Evolutionary conservation across 2,329 filamentous ascomycete species (phyloP).

Genomic region (Erysiphe pulchra): DNA sequence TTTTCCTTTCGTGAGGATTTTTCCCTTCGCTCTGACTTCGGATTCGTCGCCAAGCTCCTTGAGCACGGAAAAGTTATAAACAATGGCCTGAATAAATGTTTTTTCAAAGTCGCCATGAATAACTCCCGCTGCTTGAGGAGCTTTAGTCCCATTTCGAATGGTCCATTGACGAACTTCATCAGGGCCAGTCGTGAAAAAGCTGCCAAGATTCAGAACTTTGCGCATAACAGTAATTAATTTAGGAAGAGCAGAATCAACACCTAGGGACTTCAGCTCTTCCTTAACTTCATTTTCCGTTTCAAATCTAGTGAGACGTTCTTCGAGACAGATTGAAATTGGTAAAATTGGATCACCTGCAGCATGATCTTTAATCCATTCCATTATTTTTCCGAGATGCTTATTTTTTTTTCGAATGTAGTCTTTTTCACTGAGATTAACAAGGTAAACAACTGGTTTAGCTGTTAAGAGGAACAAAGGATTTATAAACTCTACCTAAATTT

Average conservation of each 20-base stretch:
- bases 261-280: neutral
- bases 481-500: constrained; percentile 66
- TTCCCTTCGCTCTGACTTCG: constrained; percentile 76
- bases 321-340: constrained; percentile 75
- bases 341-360: constrained; percentile 73
- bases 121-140: constrained; percentile 89
- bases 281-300: constrained; percentile 10
- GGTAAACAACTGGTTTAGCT: constrained; percentile 88
- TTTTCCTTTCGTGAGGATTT: constrained; percentile 96
- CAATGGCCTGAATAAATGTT: constrained; percentile 91
- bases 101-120: constrained; percentile 98
- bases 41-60: constrained; percentile 76
- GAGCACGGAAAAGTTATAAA: constrained; percentile 66
- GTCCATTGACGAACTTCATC: constrained; percentile 99
- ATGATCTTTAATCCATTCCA: constrained; percentile 85
- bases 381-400: constrained; percentile 86
- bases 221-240: constrained; percentile 89
- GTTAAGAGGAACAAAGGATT: constrained; percentile 88
- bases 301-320: constrained; percentile 70
- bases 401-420: constrained; percentile 99
- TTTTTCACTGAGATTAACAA: constrained; percentile 90
- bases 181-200: constrained; percentile 89
- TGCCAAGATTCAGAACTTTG: constrained; percentile 65
- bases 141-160: constrained; percentile 83
- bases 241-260: constrained; percentile 62